A percentile compares a stretch with the other conserved stretches of the same genome.
phyloP scores from a whole-genome alignment of 75 land plant species.

The Pinus tabuliformis region DNA sequence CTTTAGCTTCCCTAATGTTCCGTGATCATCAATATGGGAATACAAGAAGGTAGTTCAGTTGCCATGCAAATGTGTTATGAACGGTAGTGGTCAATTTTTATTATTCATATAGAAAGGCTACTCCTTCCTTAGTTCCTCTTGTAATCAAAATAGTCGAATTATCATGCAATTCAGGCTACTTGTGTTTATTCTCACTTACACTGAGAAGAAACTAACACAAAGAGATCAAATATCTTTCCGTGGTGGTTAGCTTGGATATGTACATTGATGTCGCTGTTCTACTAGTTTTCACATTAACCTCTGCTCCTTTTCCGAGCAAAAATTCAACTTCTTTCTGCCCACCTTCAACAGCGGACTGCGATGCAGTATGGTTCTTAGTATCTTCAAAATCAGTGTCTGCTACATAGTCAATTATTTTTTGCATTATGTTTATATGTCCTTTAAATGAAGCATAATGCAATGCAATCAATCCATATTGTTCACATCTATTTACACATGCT shows the following conservation, averaged over 20 bases:
- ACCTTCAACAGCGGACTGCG: conserved; percentile 71
- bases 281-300: conserved; percentile 40
- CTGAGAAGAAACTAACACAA: background rate
- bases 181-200: background rate
- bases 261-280: conserved; percentile 58
- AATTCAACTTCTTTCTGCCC: conserved; percentile 46
- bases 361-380: conserved; percentile 60
- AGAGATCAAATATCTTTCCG: background rate
- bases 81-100: no score
- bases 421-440: conserved; percentile 39
- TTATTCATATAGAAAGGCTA: no score
- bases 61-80: no score
- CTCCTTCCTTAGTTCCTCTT: no score
- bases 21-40: no score
- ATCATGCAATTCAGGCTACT: no score
- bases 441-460: conserved; percentile 74
- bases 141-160: no score
- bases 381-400: conserved; percentile 34
- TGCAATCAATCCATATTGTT: conserved; percentile 70
- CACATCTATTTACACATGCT: conserved; percentile 23
- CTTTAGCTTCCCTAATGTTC: no score
- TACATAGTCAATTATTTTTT: conserved; percentile 34
- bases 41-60: no score
- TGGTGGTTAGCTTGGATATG: conserved; percentile 13
- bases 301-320: conserved; percentile 52